Base-by-base conservation (phyloP, 495 filamentous ascomycete genomes). In the Hypoxylon fragiforme region DNA sequence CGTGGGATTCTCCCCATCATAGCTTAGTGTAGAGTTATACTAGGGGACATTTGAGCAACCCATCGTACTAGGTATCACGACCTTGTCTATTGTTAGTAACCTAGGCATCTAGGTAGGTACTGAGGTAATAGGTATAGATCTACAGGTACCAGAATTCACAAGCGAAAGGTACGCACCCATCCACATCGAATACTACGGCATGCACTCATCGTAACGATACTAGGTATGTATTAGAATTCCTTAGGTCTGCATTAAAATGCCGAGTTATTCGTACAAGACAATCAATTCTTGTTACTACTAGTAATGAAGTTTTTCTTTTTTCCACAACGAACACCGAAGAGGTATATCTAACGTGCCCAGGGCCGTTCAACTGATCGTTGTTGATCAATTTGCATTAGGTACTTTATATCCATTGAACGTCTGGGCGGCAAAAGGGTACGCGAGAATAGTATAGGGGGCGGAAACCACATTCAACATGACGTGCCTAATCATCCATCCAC, bases 321-420 rank as follows among this genome's bases (percentile, higher is more conserved):
- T 51, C 50, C 46, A 57, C 45, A 41, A 58, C 54, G 22, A 32
- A 62, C 64, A 62, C 61, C 61, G 46, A 59, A 67, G 54, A 67
- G 60, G 57, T 64, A 64, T 64, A 67, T 62, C 54, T 67, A 67
- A 67, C 61, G 46, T 50, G 58, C 46, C 54, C 31, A 47, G 44
- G 61, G 56, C 51, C 57, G 32, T 57, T 54, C 50, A 57, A 61
- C 40, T 57, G 60, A 55, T 43, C 64, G 36, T 5, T 14, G 15
- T 41, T 46, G 61, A 60, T 57, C 50, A 50, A 60, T 36, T 60
- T 49, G 60, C 47, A 60, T 65, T 65, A 60, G 34, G 39, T 56
- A 56, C 44, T 44, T 51, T 57, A 64, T 58, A 61, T 62, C 57
- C 52, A 64, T 55, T 62, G 62, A 55, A 51, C 54, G 49, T 59